Percentiles rank a stretch among this genome's conserved stretches.
Conservation (phyloP, 768 basidiomycete genomes). For the Amanita muscaria region DNA sequence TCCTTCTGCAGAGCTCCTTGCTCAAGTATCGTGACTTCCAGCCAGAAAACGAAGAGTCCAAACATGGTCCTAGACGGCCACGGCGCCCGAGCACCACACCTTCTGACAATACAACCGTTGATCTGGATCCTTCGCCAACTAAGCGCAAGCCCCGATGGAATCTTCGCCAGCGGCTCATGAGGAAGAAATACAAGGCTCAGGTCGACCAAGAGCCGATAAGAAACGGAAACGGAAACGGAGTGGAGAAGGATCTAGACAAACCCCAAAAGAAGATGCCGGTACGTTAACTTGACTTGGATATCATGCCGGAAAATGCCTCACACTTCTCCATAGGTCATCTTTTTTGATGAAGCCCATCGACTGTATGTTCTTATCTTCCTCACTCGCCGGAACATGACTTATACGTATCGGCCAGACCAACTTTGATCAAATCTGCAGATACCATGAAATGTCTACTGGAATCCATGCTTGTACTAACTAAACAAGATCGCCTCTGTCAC, state of each 20-base stretch:
- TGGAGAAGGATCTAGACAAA: constrained; percentile 27
- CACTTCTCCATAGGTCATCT: constrained; percentile 36
- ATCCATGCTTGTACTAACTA: constrained; percentile 79
- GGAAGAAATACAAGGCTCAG: constrained; percentile 12
- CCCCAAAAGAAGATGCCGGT: constrained; percentile 61
- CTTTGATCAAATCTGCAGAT: constrained; percentile 66
- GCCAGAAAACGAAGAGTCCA: constrained; percentile 24
- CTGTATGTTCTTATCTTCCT: constrained; percentile 34
- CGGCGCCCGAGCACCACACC: constrained; percentile 24
- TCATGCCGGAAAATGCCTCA: constrained; percentile 8
- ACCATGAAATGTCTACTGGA: constrained; percentile 82
- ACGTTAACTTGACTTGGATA: constrained; percentile 16
- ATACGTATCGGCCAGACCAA: constrained; percentile 37
- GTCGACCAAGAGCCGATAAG: constrained; percentile 14
- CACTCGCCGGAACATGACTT: background rate
- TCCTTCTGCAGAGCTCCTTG: constrained; percentile 47
- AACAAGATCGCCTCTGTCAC: constrained; percentile 80
- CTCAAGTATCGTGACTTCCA: constrained; percentile 68
- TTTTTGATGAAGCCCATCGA: constrained; percentile 84
- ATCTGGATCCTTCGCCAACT: constrained; percentile 17
- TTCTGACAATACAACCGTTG: constrained; percentile 36
- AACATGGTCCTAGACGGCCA: constrained; percentile 16
- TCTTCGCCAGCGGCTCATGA: constrained; percentile 23
- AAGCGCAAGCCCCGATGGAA: constrained; percentile 23
- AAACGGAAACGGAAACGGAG: constrained; percentile 22